Conservation (phyloP, 441 rosid genomes). For the Melastoma candidum region DNA sequence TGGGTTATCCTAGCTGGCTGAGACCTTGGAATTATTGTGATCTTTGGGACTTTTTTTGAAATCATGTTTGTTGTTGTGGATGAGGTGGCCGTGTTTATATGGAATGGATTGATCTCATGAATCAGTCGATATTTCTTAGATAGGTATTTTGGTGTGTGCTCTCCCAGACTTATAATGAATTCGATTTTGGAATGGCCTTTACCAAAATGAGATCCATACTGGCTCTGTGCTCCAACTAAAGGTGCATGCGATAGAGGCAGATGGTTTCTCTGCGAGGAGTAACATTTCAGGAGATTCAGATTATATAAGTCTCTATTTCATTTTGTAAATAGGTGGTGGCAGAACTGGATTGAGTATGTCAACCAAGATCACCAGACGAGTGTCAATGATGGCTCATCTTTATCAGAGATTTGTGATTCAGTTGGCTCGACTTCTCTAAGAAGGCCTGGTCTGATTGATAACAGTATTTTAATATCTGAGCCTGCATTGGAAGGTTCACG, state of each 20-base stretch:
- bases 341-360: constrained; percentile 89
- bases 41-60: too few relatives aligned
- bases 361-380: constrained; percentile 67
- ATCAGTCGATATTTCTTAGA: too few relatives aligned
- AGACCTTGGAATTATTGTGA: too few relatives aligned
- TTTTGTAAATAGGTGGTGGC: constrained; percentile 75
- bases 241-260: not conserved
- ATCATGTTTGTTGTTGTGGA: too few relatives aligned
- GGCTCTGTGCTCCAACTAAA: too few relatives aligned
- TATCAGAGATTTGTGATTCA: constrained; percentile 54
- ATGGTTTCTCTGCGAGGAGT: too few relatives aligned
- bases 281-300: not conserved
- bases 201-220: too few relatives aligned
- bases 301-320: not conserved
- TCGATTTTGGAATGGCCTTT: constrained; percentile 14
- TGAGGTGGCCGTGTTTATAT: too few relatives aligned
- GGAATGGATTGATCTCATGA: too few relatives aligned
- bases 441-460: constrained; percentile 83
- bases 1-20: too few relatives aligned
- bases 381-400: constrained; percentile 44
- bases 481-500: constrained; percentile 41
- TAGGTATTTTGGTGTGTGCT: too few relatives aligned
- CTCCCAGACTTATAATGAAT: too few relatives aligned
- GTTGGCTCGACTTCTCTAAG: constrained; percentile 36
- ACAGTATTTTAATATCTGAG: constrained; percentile 71